Conservation (phyloP, 805 yeast genomes). For the Ogataea angusta region DNA sequence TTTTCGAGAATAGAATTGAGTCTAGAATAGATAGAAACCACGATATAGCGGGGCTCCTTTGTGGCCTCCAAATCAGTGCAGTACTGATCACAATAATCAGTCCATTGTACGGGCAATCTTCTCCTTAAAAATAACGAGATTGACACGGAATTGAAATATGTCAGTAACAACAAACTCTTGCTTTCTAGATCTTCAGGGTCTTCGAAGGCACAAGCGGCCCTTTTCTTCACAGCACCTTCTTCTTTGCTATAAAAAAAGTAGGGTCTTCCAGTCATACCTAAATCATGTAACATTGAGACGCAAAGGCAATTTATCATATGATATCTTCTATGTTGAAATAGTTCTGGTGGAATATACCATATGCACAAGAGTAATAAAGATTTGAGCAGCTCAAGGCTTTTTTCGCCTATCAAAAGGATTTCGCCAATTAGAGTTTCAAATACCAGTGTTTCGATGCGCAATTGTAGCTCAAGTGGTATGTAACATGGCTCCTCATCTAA, state of each 20-base stretch:
- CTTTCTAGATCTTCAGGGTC: constrained; percentile 44
- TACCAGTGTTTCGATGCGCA: constrained; percentile 52
- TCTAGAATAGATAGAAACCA: constrained; percentile 57
- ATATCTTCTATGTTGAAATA: constrained; percentile 74
- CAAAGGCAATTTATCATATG: constrained; percentile 67
- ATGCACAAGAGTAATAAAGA: constrained; percentile 56
- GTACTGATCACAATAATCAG: constrained; percentile 60
- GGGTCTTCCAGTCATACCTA: constrained; percentile 64
- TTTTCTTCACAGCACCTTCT: constrained; percentile 39
- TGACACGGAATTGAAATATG: constrained; percentile 61
- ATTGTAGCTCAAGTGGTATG: constrained; percentile 38
- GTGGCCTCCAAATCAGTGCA: constrained; percentile 45
- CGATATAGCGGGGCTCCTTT: constrained; percentile 32
- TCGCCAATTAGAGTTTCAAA: constrained; percentile 52
- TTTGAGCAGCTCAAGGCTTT: constrained; percentile 64
- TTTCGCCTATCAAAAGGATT: constrained; percentile 65
- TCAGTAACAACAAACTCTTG: constrained; percentile 50
- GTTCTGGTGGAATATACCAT: constrained; percentile 85
- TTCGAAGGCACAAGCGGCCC: constrained; percentile 33
- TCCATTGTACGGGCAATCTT: constrained; percentile 60
- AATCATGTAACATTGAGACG: constrained; percentile 66
- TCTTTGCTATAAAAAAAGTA: constrained; percentile 39
- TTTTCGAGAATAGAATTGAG: constrained; percentile 60
- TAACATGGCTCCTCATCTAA: constrained; percentile 30
- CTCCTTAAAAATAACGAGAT: constrained; percentile 65